phyloP scores from a whole-genome alignment of 148 eudicot genomes.

The Salicornia ramosissima region DNA sequence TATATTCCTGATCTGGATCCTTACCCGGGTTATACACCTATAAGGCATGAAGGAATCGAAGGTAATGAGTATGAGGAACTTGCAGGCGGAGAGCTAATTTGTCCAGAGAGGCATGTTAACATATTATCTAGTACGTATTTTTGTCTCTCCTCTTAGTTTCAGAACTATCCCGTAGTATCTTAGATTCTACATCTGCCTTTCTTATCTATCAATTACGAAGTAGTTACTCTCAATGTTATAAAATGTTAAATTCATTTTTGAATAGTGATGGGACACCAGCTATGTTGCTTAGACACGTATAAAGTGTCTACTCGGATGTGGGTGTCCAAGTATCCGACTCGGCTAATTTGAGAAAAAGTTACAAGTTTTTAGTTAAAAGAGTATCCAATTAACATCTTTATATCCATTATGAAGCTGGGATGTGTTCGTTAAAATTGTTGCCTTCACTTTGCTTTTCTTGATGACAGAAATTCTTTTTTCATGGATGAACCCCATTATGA shows the following conservation, averaged over 20 bases:
- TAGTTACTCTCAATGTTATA: neutral
- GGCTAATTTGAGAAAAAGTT: too few relatives aligned
- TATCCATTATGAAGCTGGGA: too few relatives aligned
- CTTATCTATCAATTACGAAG: neutral
- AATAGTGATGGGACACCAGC: too few relatives aligned
- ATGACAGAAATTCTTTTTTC: slow-evolving; percentile 56
- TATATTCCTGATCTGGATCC: slow-evolving; percentile 77
- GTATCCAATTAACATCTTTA: too few relatives aligned
- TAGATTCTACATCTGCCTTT: neutral
- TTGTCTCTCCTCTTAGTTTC: neutral
- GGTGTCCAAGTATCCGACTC: too few relatives aligned
- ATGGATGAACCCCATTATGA: slow-evolving; percentile 89
- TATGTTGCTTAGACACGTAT: too few relatives aligned
- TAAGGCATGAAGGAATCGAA: slow-evolving; percentile 49
- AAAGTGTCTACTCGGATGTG: too few relatives aligned
- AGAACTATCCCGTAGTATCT: neutral
- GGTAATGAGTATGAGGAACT: slow-evolving; percentile 79
- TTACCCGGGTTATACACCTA: slow-evolving; percentile 76
- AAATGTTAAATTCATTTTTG: neutral
- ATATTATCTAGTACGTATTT: slow-evolving; percentile 64
- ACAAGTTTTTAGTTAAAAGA: too few relatives aligned
- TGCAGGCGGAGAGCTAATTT: slow-evolving; percentile 75
- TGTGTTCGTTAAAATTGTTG: slow-evolving; percentile 5
- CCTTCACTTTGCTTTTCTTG: slow-evolving; percentile 16
- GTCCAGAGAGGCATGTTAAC: slow-evolving; percentile 84